Percentiles rank a stretch among this genome's conserved stretches.
Evolutionary conservation across 352 stramenopile species (phyloP).

Genomic region (Pythium dissimile): DNA sequence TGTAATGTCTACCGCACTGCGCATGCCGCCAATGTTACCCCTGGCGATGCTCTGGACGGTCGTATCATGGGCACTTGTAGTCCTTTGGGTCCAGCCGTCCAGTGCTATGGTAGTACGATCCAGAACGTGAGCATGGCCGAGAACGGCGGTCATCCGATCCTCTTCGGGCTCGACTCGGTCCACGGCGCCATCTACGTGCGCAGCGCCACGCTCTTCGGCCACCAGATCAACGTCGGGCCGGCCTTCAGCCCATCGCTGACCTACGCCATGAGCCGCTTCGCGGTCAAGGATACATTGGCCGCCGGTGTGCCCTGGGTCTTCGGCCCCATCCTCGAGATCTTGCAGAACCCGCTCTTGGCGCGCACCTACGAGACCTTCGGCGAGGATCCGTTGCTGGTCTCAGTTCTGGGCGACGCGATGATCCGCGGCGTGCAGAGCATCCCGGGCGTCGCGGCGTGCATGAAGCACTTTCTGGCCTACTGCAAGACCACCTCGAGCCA

Average conservation of each 20-base stretch:
- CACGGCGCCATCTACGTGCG: constrained; percentile 86
- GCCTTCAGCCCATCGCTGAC: constrained; percentile 83
- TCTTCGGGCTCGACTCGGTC: constrained; percentile 89
- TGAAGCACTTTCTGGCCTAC: constrained; percentile 91
- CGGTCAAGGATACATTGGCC: constrained; percentile 74
- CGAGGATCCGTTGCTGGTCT: constrained; percentile 84
- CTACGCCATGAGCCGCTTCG: constrained; percentile 57
- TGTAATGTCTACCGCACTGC: too few species aligned
- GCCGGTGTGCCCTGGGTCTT: constrained; percentile 90
- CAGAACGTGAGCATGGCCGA: constrained; percentile 69
- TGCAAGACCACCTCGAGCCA: constrained; percentile 80
- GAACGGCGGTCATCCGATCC: constrained; percentile 50
- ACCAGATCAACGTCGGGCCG: constrained; percentile 83
- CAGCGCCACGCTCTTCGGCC: constrained; percentile 72
- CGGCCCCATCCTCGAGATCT: constrained; percentile 81
- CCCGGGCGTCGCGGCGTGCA: constrained; percentile 51
- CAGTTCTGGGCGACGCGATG: constrained; percentile 64
- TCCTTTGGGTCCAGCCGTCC: too few species aligned
- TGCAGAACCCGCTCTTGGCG: constrained; percentile 81
- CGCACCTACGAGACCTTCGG: constrained; percentile 93
- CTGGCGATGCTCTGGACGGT: constrained; percentile 4
- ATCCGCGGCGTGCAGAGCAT: constrained; percentile 76
- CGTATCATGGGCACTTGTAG: too few species aligned
- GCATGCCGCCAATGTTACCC: too few species aligned
- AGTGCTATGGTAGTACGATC: too few species aligned